These are phyloP conservation scores for Melastoma malabathricum DNA, from an alignment of 345 rosid species.

Conservation along the genomic window DNA sequence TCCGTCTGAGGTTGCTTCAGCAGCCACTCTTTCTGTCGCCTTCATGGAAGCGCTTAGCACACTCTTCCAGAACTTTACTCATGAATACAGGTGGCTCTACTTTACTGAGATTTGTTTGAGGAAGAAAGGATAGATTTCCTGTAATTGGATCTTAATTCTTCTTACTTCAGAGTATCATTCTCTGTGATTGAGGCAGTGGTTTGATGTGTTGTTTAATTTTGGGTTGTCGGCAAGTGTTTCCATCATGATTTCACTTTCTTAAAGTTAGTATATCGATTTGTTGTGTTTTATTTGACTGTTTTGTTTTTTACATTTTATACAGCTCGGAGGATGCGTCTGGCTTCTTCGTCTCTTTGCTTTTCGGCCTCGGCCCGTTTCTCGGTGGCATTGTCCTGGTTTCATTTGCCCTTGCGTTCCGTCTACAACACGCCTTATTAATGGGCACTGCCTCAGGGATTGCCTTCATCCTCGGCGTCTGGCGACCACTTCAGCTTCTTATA, in stretches of 20 bases:
- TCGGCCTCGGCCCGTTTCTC: conserved; percentile 90
- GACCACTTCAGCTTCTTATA: conserved; percentile 69
- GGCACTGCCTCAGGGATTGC: conserved; percentile 94
- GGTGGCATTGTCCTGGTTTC: conserved; percentile 75
- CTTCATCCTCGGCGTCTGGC: conserved; percentile 80
- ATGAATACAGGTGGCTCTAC: conserved; percentile 69
- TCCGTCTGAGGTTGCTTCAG: conserved; percentile 85
- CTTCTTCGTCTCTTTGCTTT: conserved; percentile 86
- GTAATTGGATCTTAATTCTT: too few species aligned
- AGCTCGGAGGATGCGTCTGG: conserved; percentile 98
- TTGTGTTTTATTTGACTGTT: not conserved
- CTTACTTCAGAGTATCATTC: too few species aligned
- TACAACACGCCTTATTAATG: conserved; percentile 90
- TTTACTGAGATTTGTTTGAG: not conserved
- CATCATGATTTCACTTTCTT: too few species aligned
- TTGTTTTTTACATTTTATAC: conserved; percentile 17
- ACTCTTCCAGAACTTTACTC: conserved; percentile 64
- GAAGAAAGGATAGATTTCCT: not conserved
- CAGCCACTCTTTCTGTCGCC: conserved; percentile 90
- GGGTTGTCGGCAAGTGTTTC: too few species aligned
- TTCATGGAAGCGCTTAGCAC: conserved; percentile 93
- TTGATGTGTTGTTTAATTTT: too few species aligned
- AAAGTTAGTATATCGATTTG: not conserved
- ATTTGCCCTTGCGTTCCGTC: conserved; percentile 58
- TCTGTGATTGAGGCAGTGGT: too few species aligned